A percentile compares a stretch with the other conserved stretches of the same genome.
Conservation (phyloP, 1,139 yeast genomes). For the Diutina scorzettiae region DNA sequence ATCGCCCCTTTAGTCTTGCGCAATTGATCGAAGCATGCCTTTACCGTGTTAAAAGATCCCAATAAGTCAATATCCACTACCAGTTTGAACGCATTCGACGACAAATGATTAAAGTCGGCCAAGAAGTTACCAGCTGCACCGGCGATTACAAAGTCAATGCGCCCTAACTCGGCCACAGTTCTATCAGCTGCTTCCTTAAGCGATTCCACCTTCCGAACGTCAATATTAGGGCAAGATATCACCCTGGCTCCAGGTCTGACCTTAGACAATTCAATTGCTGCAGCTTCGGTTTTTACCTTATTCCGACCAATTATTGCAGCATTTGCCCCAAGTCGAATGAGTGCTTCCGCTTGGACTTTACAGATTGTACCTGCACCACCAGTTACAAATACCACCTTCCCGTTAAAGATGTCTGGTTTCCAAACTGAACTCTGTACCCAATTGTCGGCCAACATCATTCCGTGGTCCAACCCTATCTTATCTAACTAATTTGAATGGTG, state of each 20-base stretch:
- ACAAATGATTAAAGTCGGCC: slow-evolving; percentile 64
- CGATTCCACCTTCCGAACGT: slow-evolving; percentile 58
- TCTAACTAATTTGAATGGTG: too few species aligned
- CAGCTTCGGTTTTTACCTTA: slow-evolving; percentile 45
- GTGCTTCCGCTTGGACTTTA: slow-evolving; percentile 72
- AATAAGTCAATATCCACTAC: slow-evolving; percentile 75
- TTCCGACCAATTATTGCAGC: slow-evolving; percentile 82
- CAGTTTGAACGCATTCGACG: slow-evolving; percentile 76
- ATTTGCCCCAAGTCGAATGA: slow-evolving; percentile 71
- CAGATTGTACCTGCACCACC: slow-evolving; percentile 96
- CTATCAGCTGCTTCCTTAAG: slow-evolving; percentile 48
- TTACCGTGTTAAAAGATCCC: slow-evolving; percentile 80
- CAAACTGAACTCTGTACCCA: slow-evolving; percentile 11
- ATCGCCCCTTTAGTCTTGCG: slow-evolving; percentile 54
- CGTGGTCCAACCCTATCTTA: too few species aligned
- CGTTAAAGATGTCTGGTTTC: slow-evolving; percentile 59
- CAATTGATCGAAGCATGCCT: slow-evolving; percentile 63
- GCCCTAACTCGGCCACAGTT: slow-evolving; percentile 57
- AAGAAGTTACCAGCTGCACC: slow-evolving; percentile 96
- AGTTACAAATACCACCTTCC: slow-evolving; percentile 80
- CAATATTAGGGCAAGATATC: slow-evolving; percentile 55
- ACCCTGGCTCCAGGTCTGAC: slow-evolving; percentile 53
- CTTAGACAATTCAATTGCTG: slow-evolving; percentile 50
- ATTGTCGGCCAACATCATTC: not conserved
- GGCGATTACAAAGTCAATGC: slow-evolving; percentile 74